Evolutionary conservation across 176 grass and related monocot genomes (phyloP).

Genomic region (Avena eriantha): DNA sequence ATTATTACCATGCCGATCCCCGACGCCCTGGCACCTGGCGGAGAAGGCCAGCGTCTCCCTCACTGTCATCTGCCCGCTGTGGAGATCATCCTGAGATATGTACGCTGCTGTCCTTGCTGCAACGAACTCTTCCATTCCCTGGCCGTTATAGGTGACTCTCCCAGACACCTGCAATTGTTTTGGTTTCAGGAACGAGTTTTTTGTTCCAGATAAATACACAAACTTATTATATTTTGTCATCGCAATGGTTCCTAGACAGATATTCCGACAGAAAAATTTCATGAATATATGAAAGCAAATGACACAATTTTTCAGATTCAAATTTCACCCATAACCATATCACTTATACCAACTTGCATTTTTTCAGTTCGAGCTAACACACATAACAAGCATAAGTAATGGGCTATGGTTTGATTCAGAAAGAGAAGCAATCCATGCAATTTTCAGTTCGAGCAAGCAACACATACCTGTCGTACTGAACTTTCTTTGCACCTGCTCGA

Average conservation of each 20-base stretch:
- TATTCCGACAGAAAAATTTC: not conserved
- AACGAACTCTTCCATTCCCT: conserved; percentile 59
- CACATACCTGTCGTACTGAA: not conserved
- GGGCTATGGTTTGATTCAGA: not conserved
- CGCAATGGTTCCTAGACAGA: not conserved
- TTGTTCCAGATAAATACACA: not conserved
- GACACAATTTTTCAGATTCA: not conserved
- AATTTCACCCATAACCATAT: not conserved
- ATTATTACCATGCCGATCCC: conserved; percentile 48
- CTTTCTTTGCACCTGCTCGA: not conserved
- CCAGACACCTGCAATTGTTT: conserved; percentile 38
- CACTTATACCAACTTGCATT: not conserved
- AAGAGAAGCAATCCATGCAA: not conserved
- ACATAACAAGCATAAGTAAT: not conserved
- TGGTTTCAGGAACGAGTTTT: not conserved
- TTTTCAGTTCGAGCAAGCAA: not conserved
- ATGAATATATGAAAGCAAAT: not conserved
- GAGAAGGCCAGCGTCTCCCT: conserved; percentile 66
- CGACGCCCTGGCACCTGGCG: conserved; percentile 60
- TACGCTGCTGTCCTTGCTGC: conserved; percentile 50
- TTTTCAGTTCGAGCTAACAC: not conserved
- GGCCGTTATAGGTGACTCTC: conserved; percentile 66
- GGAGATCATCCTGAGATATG: conserved; percentile 66
- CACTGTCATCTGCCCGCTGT: conserved; percentile 68
- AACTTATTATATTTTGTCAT: not conserved